phyloP scores from a whole-genome alignment of 768 basidiomycete species.

The Russula foetens region DNA sequence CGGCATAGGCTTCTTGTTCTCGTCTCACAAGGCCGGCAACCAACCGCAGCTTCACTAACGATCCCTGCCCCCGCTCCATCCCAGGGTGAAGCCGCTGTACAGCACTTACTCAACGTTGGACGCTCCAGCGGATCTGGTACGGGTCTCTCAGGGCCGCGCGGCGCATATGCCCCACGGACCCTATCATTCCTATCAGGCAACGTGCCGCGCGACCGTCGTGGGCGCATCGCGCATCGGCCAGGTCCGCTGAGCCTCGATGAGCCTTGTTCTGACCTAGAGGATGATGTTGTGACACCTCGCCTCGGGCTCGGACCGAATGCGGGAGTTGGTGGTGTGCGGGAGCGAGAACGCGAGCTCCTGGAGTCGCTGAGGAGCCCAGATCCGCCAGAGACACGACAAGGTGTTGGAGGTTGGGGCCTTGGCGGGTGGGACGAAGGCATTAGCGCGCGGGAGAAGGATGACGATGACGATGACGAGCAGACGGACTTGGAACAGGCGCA shows the following conservation, averaged over 20 bases:
- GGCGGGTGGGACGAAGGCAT: conserved; percentile 43
- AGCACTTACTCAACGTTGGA: conserved; percentile 55
- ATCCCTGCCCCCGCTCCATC: conserved; percentile 44
- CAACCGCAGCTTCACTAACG: conserved; percentile 52
- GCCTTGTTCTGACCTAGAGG: conserved; percentile 24
- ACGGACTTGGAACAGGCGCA: conserved; percentile 68
- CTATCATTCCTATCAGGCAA: conserved; percentile 69
- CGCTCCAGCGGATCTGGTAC: conserved; percentile 39
- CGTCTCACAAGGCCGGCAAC: conserved; percentile 57
- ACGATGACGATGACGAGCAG: conserved; percentile 57
- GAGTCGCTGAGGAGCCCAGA: conserved; percentile 40
- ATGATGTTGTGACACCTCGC: conserved; percentile 12
- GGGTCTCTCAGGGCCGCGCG: conserved; percentile 18
- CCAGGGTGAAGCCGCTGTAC: conserved; percentile 58
- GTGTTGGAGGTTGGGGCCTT: conserved; percentile 69
- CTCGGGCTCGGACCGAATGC: background rate
- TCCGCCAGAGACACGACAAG: conserved; percentile 29
- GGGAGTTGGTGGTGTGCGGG: conserved; percentile 40
- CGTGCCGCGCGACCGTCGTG: conserved; percentile 68
- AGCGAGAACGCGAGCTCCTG: conserved; percentile 42
- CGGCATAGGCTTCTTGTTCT: conserved; percentile 60
- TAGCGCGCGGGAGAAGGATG: conserved; percentile 36
- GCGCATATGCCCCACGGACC: conserved; percentile 31
- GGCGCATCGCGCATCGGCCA: conserved; percentile 53
- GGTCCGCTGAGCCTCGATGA: conserved; percentile 7